phyloP scores from a whole-genome alignment of 495 filamentous ascomycete genomes.

The Lophium mytilinum region DNA sequence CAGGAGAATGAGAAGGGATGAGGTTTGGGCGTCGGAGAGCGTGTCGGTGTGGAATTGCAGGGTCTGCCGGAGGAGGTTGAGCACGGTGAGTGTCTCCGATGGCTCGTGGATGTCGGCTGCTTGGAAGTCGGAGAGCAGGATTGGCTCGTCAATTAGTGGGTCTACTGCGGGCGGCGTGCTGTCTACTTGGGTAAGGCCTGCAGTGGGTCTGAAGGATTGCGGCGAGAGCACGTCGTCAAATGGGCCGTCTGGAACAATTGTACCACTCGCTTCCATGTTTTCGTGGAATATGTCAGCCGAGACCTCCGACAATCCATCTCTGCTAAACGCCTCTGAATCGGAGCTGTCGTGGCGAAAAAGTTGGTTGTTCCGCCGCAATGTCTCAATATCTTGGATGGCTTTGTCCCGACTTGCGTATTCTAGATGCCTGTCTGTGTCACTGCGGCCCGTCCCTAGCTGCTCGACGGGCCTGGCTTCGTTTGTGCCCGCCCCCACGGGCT shows the following conservation, averaged over 20 bases:
- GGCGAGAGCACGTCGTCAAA: slow-evolving; percentile 11
- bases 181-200: slow-evolving; percentile 9
- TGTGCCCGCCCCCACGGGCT: slow-evolving; percentile 2
- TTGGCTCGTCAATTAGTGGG: slow-evolving; percentile 14
- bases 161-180: slow-evolving; percentile 21
- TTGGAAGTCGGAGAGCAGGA: slow-evolving; percentile 25
- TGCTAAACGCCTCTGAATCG: slow-evolving; percentile 22
- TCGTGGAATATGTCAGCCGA: slow-evolving; percentile 9
- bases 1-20: slow-evolving; percentile 28
- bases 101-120: slow-evolving; percentile 8
- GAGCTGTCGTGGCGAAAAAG: slow-evolving; percentile 25
- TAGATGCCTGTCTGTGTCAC: background rate
- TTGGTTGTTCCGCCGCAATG: slow-evolving; percentile 22
- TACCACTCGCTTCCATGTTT: slow-evolving; percentile 31
- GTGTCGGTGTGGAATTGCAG: slow-evolving; percentile 22
- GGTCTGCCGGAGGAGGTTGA: slow-evolving; percentile 27
- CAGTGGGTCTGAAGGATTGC: slow-evolving; percentile 2
- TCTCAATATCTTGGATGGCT: slow-evolving; percentile 21
- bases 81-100: slow-evolving; percentile 25
- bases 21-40: slow-evolving; percentile 29
- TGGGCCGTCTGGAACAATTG: slow-evolving; percentile 27
- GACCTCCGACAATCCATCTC: slow-evolving; percentile 6
- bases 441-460: slow-evolving; percentile 16
- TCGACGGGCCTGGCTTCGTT: background rate
- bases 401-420: slow-evolving; percentile 14